A percentile compares a stretch with the other conserved stretches of the same genome.
These are phyloP conservation scores for Umbelopsis ramanniana DNA, from an alignment of 192 early-diverging fungal genomes.

Conservation along the genomic window DNA sequence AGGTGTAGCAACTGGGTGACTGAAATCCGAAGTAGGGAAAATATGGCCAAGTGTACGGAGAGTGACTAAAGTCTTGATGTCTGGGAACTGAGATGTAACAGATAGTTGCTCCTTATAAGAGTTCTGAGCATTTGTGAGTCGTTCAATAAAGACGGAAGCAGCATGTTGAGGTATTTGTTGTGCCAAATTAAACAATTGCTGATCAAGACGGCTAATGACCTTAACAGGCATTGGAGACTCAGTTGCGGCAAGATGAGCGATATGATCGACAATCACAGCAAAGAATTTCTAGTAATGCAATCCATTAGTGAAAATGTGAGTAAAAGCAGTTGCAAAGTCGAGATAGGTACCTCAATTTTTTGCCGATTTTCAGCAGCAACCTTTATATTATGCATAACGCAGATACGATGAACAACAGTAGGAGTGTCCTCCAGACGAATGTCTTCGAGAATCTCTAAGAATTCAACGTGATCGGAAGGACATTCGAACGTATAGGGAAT, in stretches of 20 bases:
- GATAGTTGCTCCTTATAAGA: conserved; percentile 33
- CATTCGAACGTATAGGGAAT: conserved; percentile 87
- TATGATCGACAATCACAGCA: conserved; percentile 69
- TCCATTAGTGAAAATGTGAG: conserved; percentile 18
- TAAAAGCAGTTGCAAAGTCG: background rate
- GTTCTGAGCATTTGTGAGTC: conserved; percentile 57
- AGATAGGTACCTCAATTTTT: conserved; percentile 57
- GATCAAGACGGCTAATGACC: conserved; percentile 58
- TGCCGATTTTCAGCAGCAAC: conserved; percentile 81
- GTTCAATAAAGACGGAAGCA: conserved; percentile 56
- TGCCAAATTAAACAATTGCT: conserved; percentile 69
- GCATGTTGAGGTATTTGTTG: conserved; percentile 61
- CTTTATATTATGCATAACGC: conserved; percentile 82
- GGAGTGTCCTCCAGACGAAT: conserved; percentile 71
- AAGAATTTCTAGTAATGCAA: conserved; percentile 50
- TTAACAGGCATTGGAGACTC: conserved; percentile 53
- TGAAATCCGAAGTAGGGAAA: conserved; percentile 93
- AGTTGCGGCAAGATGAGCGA: conserved; percentile 66
- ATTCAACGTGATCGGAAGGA: conserved; percentile 73
- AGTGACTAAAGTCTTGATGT: conserved; percentile 62
- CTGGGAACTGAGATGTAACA: conserved; percentile 45
- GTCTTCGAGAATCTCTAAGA: conserved; percentile 66
- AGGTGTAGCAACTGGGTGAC: conserved; percentile 87
- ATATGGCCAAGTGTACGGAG: conserved; percentile 74
- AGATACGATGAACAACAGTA: conserved; percentile 80